Evolutionary conservation across 2,329 filamentous ascomycete species (phyloP).

Genomic region (Mycosphaerella sp.): DNA sequence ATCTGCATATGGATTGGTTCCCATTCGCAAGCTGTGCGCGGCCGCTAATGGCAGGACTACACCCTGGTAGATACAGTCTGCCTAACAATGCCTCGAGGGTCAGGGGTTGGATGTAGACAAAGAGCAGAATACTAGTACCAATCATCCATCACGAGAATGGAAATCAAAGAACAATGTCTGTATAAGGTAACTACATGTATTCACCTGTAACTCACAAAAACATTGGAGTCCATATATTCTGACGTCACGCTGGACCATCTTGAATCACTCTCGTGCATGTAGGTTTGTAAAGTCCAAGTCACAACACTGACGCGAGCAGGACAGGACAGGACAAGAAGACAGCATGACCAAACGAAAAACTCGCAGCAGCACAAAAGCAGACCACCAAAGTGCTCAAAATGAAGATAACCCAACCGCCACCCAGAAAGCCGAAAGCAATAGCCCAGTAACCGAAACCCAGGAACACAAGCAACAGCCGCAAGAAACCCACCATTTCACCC

Average conservation of each 20-base stretch:
- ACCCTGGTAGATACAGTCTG: not conserved
- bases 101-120: not conserved
- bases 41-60: slow-evolving; percentile 7
- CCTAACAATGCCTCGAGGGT: not conserved
- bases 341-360: not conserved
- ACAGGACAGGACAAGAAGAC: not conserved
- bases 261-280: no score
- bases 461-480: not conserved
- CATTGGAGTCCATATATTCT: no score
- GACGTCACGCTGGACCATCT: no score
- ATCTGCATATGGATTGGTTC: slow-evolving; percentile 1
- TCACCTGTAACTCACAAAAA: no score
- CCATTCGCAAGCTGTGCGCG: slow-evolving; percentile 3
- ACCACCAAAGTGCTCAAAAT: no score
- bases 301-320: not conserved
- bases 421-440: no score
- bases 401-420: no score
- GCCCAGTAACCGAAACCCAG: no score
- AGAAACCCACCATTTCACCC: slow-evolving; percentile 8
- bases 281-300: not conserved
- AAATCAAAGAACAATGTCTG: not conserved
- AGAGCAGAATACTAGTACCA: not conserved
- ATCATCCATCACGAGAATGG: not conserved
- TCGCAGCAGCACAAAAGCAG: not conserved
- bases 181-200: no score